Percentiles rank a stretch among this genome's conserved stretches.
These are phyloP conservation scores for Candida andamanensis DNA, from an alignment of 805 yeast genomes.

Conservation along the genomic window DNA sequence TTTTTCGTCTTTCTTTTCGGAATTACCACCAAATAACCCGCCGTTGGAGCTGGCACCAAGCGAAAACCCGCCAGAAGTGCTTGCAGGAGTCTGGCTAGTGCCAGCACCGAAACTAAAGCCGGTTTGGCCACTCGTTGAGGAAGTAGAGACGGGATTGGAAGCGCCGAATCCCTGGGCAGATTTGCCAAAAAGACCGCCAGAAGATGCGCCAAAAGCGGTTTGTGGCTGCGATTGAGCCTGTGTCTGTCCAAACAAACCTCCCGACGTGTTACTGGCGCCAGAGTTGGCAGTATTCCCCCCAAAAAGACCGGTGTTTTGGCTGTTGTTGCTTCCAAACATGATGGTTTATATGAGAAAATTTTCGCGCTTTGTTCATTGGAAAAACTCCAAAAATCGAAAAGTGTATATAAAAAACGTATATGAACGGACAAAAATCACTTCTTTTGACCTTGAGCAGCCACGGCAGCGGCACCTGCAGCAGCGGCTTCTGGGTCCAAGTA, in stretches of 20 bases:
- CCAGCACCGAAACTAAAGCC: slow-evolving; percentile 7
- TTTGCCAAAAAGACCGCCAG: slow-evolving; percentile 11
- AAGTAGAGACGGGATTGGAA: too few relatives aligned
- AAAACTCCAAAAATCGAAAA: background rate
- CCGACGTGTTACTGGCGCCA: slow-evolving; percentile 1
- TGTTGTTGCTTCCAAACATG: slow-evolving; percentile 8
- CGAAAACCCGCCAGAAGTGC: slow-evolving; percentile 5
- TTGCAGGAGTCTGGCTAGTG: too few relatives aligned
- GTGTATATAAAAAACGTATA: background rate
- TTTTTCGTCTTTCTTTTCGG: slow-evolving; percentile 16
- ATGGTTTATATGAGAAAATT: background rate
- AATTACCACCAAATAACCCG: slow-evolving; percentile 15
- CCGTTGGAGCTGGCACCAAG: slow-evolving; percentile 12
- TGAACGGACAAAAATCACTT: slow-evolving; percentile 20
- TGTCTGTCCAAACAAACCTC: slow-evolving; percentile 3
- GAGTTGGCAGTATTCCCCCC: slow-evolving; percentile 6
- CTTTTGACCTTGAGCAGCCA: slow-evolving; percentile 84
- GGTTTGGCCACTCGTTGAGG: too few relatives aligned
- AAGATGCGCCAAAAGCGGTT: slow-evolving; percentile 1
- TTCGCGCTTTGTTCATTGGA: slow-evolving; percentile 1
- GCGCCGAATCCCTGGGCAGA: too few relatives aligned
- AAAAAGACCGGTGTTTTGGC: too few relatives aligned
- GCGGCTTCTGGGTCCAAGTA: slow-evolving; percentile 99
- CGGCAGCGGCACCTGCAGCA: slow-evolving; percentile 99
- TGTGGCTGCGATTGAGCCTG: background rate